Percentiles rank a stretch among this genome's conserved stretches.
Evolutionary conservation across 257 asterid species (phyloP).

Genomic region (Solanum chilense): DNA sequence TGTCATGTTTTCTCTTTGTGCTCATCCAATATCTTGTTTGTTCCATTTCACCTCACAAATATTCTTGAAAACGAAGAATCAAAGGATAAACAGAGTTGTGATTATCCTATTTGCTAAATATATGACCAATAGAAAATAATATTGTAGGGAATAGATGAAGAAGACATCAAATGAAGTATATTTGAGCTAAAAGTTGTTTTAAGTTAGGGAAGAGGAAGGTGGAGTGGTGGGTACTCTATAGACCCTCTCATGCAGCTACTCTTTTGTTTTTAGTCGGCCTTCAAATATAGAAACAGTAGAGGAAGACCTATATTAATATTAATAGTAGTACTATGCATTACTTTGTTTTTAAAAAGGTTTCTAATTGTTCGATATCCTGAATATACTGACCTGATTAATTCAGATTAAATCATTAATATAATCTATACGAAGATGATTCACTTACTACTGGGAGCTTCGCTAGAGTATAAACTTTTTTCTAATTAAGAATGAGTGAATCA

Average conservation of each 20-base stretch:
- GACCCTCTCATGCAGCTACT: slow-evolving; percentile 60
- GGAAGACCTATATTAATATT: background rate
- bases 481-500: background rate
- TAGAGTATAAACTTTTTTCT: background rate
- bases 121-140: background rate
- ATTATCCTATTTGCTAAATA: background rate
- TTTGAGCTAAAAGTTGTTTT: slow-evolving; percentile 5
- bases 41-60: slow-evolving; percentile 26
- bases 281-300: slow-evolving; percentile 5
- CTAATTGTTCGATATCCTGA: background rate
- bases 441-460: background rate
- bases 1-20: slow-evolving; percentile 44
- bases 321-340: background rate
- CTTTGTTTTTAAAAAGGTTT: background rate
- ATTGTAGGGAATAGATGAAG: slow-evolving; percentile 10
- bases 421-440: background rate
- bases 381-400: background rate
- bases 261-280: slow-evolving; percentile 26
- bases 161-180: slow-evolving; percentile 18
- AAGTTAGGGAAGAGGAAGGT: slow-evolving; percentile 31
- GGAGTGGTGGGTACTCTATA: slow-evolving; percentile 46
- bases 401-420: background rate
- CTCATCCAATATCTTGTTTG: slow-evolving; percentile 62
- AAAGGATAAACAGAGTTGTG: background rate
- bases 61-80: background rate